Evolutionary conservation across 148 eudicot species (phyloP).

Genomic region (Arctostaphylos glauca): DNA sequence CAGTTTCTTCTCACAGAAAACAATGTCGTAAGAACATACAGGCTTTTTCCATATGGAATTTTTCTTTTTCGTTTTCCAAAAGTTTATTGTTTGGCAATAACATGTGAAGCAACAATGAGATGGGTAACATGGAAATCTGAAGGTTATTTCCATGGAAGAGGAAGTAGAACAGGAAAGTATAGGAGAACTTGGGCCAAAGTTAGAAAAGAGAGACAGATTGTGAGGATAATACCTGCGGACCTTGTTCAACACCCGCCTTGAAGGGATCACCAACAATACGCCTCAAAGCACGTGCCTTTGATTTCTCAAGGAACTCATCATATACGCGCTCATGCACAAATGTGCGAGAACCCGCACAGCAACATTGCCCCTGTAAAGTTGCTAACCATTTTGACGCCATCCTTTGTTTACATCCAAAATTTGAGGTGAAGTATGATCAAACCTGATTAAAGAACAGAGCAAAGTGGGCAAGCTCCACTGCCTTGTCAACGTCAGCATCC

Average conservation of each 20-base stretch:
- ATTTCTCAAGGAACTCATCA: slow-evolving; percentile 89
- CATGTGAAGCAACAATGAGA: not conserved
- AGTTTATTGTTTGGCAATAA: not conserved
- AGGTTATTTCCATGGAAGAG: not conserved
- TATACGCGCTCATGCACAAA: slow-evolving; percentile 78
- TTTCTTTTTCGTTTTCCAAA: not conserved
- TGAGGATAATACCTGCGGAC: slow-evolving; percentile 68
- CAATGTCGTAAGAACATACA: not conserved
- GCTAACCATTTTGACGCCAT: not conserved
- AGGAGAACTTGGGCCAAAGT: not conserved
- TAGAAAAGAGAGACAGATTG: not conserved
- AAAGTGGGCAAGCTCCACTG: slow-evolving; percentile 67
- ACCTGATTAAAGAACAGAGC: slow-evolving; percentile 41
- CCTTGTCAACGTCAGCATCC: slow-evolving; percentile 59
- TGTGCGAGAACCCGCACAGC: slow-evolving; percentile 94
- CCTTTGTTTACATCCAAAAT: not conserved
- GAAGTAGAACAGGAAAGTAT: not conserved
- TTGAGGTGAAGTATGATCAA: not conserved
- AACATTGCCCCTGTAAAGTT: slow-evolving; percentile 84
- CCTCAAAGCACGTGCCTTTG: slow-evolving; percentile 71
- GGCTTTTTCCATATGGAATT: not conserved
- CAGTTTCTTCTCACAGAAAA: too few relatives aligned
- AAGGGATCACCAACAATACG: slow-evolving; percentile 95
- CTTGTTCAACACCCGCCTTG: slow-evolving; percentile 83
- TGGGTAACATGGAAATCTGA: not conserved